Evolutionary conservation across 768 basidiomycete genomes (phyloP), one percentile per base, ranked within the genome.

Genomic region (Udeniomyces megalosporus): DNA sequence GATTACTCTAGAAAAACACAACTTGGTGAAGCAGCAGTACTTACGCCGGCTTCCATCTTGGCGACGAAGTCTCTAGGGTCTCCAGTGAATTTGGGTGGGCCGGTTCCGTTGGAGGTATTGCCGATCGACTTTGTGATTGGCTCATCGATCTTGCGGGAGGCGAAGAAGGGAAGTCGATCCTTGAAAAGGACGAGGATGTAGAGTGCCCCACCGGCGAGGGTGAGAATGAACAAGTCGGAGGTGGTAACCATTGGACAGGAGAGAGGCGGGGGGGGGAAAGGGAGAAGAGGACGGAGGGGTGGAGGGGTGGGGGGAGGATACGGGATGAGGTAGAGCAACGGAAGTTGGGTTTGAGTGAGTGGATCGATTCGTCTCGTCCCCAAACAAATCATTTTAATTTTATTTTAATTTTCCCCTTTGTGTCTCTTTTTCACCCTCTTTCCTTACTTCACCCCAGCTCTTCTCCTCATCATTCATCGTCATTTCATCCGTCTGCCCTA

Each of bases 61-160:
- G 82, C 81, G 46, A 95, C 80, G 71, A 95, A 95, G 73, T 97
- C 90, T 48, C 92, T 78, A n/a, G 91, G 89, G 70, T 95, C 89
- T 1, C 82, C 85, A 76, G 74, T 58, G 79, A 78, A 34, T 79
- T 72, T 31, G 24, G 65, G 60, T 3, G 26, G 54, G 26, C 47
- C n/a, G 69, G 48, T 29, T 78, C 67, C 29, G 77, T 62, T 0
- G 82, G 77, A 35, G 78, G 75, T 11, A 26, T 56, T 56, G 31
- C 28, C 54, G 32, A 12, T 86, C 24, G 81, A 80, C 67, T 84
- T 82, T 24, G 83, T 15, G 22, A 26, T 12, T 8, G 38, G 38
- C 38, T 42, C 17, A 14, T 51, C 35, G 62, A 15, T n/a, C 29
- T 52, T 17, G 46, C 14, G 26, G 47, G 51, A 3, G 29, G 12